Evolutionary conservation across 1,139 yeast genomes (phyloP), one percentile per base, ranked within the genome.

Genomic region (Lodderomyces pseudojiufengensis): DNA sequence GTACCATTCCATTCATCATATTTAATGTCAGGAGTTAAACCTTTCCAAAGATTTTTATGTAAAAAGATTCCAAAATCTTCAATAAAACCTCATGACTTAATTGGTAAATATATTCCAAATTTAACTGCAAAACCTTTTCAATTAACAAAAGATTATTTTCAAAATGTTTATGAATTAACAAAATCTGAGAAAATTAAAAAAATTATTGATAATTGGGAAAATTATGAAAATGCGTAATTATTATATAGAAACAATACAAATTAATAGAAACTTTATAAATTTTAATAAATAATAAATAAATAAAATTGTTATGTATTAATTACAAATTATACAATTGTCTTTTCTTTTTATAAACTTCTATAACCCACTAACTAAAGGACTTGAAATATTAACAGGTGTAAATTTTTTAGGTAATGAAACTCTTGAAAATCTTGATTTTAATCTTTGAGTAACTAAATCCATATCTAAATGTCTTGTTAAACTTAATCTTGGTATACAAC

Each of bases 1-100:
- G 99, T 92, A 57, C 99, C 99, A 44, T 92, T 92, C 97, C 98
- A 94, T 69, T 88, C 97, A 29, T 84, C 95, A 24, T 92, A 94
- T 72, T 77, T 92, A 71, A 84, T 92, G 76, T 85, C 94, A 44
- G 99, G 99, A 67, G 99, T 92, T 46, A 90, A 88, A 68, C 98
- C 98, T 54, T 92, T 92, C 88, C 90, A 92, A 75, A 84, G 92
- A 70, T 94, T 92, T 80, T 76, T 92, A 70, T 81, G 83, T 61
- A 92, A 88, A 83, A 92, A 92, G 79, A 85, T 92, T 57, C 85
- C 95, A 48, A 86, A 84, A 71, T 85, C 87, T 49, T 95, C 96
- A 36, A 94, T 92, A 50, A 90, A 92, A 70, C 95, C 96, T 44
- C 84, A 92, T 46, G 87, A 87, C 61, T 77, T 92, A 68, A 80